These are phyloP conservation scores for Akanthomyces uredinophilus DNA, from an alignment of 2,329 filamentous ascomycete genomes.

Conservation along the genomic window DNA sequence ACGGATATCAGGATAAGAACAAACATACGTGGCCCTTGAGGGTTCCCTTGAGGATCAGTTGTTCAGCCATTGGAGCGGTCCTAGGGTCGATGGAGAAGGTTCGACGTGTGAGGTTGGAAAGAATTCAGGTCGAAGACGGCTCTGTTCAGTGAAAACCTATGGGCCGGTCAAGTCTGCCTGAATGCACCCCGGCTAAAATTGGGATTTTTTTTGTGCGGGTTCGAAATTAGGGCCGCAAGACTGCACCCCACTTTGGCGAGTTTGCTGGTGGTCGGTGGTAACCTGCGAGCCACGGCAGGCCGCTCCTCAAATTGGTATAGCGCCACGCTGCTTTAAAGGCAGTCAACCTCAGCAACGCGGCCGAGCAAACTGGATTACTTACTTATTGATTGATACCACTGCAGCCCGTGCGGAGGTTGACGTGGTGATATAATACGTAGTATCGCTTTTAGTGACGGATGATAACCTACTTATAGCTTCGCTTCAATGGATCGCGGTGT, in stretches of 20 bases:
- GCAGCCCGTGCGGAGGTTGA: too few species aligned
- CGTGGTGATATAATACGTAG: too few species aligned
- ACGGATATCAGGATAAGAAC: constrained; percentile 22
- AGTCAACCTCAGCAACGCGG: background rate
- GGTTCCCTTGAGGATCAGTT: constrained; percentile 93
- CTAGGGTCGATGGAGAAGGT: constrained; percentile 36
- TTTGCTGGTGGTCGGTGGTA: background rate
- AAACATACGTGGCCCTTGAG: constrained; percentile 87
- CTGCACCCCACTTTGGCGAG: constrained; percentile 12
- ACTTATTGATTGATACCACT: too few species aligned
- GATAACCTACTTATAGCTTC: too few species aligned
- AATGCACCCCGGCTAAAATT: constrained; percentile 16
- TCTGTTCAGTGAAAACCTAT: constrained; percentile 14
- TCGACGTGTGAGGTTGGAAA: constrained; percentile 31
- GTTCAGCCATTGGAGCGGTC: constrained; percentile 71
- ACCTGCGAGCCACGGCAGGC: background rate
- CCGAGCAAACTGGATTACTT: too few species aligned
- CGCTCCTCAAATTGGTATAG: background rate
- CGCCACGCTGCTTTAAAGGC: constrained; percentile 2
- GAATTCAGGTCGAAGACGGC: constrained; percentile 23
- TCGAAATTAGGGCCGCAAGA: constrained; percentile 17
- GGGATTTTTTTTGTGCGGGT: constrained; percentile 18
- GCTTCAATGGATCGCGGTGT: too few species aligned
- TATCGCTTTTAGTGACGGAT: too few species aligned
- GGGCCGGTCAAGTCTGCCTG: constrained; percentile 10